Evolutionary conservation across 2,329 filamentous ascomycete species (phyloP).

Genomic region (Xylariales sp.): DNA sequence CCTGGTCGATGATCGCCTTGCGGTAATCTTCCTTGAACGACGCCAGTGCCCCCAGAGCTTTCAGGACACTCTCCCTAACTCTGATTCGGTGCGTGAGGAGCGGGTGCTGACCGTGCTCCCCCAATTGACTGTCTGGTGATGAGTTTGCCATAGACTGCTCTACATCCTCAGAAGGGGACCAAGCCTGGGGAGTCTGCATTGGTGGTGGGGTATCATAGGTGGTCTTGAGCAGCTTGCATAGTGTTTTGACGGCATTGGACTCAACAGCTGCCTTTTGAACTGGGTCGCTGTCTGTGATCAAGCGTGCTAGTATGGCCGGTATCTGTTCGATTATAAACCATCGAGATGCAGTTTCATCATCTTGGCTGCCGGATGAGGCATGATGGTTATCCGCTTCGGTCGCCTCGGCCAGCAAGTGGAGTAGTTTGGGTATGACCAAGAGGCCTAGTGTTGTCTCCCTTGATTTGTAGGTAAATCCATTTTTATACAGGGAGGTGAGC

Average conservation of each 20-base stretch:
- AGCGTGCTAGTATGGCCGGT: slow-evolving; percentile 69
- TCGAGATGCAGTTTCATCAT: slow-evolving; percentile 16
- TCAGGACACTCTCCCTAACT: slow-evolving; percentile 70
- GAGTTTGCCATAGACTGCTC: slow-evolving; percentile 27
- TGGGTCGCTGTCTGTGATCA: slow-evolving; percentile 73
- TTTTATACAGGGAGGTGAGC: slow-evolving; percentile 64
- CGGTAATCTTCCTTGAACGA: slow-evolving; percentile 80
- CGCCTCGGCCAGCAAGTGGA: slow-evolving; percentile 58
- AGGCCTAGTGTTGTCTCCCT: slow-evolving; percentile 62
- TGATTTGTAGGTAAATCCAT: slow-evolving; percentile 59
- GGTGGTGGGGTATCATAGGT: slow-evolving; percentile 43
- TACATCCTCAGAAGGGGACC: slow-evolving; percentile 27
- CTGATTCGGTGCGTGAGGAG: slow-evolving; percentile 65
- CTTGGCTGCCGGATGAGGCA: slow-evolving; percentile 25
- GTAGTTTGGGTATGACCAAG: slow-evolving; percentile 66
- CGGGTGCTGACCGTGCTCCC: slow-evolving; percentile 56
- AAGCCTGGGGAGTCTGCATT: slow-evolving; percentile 25
- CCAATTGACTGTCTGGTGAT: slow-evolving; percentile 44
- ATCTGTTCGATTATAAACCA: slow-evolving; percentile 60
- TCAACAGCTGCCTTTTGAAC: slow-evolving; percentile 82
- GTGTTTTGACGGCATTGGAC: slow-evolving; percentile 40
- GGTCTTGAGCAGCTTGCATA: slow-evolving; percentile 44
- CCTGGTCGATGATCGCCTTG: slow-evolving; percentile 76
- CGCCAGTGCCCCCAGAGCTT: slow-evolving; percentile 76
- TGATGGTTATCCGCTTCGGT: slow-evolving; percentile 31